These are phyloP conservation scores for Stereum hirsutum DNA, from an alignment of 1,284 basidiomycete species.

Conservation along the genomic window DNA sequence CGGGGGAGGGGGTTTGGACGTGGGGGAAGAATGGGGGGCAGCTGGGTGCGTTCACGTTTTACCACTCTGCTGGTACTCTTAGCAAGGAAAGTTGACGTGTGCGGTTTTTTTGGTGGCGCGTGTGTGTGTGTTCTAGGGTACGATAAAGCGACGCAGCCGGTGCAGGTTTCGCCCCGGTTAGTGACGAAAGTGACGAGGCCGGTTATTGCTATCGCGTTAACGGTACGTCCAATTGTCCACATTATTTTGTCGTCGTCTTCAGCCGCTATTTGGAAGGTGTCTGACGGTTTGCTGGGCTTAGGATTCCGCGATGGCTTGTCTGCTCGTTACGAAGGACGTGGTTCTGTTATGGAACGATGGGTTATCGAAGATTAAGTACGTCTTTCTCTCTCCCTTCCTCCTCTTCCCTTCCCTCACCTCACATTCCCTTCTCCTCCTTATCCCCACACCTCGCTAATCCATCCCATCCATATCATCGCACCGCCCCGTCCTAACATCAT, in stretches of 20 bases:
- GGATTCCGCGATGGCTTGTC: constrained; percentile 80
- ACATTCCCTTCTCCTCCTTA: constrained; percentile 5
- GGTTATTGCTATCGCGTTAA: constrained; percentile 63
- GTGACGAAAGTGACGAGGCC: constrained; percentile 73
- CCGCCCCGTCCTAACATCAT: constrained; percentile 6
- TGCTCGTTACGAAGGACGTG: constrained; percentile 71
- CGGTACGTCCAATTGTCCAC: constrained; percentile 48
- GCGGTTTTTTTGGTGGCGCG: background rate
- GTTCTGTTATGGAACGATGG: constrained; percentile 77
- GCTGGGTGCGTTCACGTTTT: constrained; percentile 56
- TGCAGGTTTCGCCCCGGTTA: constrained; percentile 76
- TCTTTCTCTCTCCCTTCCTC: constrained; percentile 2
- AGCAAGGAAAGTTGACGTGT: background rate
- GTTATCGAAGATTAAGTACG: constrained; percentile 67
- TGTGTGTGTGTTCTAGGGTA: constrained; percentile 39
- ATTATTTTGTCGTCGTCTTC: constrained; percentile 1
- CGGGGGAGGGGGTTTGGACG: constrained; percentile 77
- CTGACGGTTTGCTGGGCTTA: constrained; percentile 20
- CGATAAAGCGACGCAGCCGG: constrained; percentile 63
- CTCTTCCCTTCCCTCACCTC: constrained; percentile 9
- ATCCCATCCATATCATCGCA: constrained; percentile 9
- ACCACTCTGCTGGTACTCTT: no score
- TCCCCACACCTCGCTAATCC: background rate
- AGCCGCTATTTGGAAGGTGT: no score
- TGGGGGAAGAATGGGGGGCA: constrained; percentile 97